phyloP scores from a whole-genome alignment of 2,329 filamentous ascomycete species.

The Fusarium miscanthi region DNA sequence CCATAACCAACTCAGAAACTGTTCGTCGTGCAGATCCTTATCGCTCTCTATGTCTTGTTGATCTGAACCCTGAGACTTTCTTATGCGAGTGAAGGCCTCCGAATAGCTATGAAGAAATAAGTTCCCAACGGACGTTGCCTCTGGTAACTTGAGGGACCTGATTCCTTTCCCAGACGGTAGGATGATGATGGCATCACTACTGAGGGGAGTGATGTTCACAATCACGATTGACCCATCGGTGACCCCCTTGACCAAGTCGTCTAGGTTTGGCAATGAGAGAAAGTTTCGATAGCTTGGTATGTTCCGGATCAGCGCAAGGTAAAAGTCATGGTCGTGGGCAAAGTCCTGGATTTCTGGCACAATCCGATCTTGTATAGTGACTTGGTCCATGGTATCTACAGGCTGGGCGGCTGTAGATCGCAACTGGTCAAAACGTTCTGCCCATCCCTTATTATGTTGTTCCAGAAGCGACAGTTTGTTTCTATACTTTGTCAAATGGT shows the following conservation, averaged over 20 bases:
- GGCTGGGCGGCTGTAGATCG: not conserved
- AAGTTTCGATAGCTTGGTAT: not conserved
- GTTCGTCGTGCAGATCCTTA: not conserved
- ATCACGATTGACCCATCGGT: not conserved
- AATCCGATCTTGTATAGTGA: not conserved
- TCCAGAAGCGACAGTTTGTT: not conserved
- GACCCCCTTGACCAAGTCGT: not conserved
- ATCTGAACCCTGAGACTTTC: not conserved
- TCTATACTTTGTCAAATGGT: not conserved
- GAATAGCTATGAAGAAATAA: not conserved
- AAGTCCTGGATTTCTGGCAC: not conserved
- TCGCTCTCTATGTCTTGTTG: not conserved
- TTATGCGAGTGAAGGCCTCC: not conserved
- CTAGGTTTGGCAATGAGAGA: not conserved
- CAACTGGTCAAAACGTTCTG: not conserved
- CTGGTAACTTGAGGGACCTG: not conserved
- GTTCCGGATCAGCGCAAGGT: not conserved
- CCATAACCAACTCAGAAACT: not conserved
- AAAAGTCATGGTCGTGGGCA: not conserved
- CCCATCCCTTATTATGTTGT: not conserved
- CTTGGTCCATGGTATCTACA: not conserved
- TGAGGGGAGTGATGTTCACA: not conserved
- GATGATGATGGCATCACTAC: not conserved
- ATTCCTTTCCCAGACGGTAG: not conserved
- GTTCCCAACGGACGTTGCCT: not conserved